Base-by-base conservation (phyloP, 495 filamentous ascomycete species). In the Cercophora newfieldiana region DNA sequence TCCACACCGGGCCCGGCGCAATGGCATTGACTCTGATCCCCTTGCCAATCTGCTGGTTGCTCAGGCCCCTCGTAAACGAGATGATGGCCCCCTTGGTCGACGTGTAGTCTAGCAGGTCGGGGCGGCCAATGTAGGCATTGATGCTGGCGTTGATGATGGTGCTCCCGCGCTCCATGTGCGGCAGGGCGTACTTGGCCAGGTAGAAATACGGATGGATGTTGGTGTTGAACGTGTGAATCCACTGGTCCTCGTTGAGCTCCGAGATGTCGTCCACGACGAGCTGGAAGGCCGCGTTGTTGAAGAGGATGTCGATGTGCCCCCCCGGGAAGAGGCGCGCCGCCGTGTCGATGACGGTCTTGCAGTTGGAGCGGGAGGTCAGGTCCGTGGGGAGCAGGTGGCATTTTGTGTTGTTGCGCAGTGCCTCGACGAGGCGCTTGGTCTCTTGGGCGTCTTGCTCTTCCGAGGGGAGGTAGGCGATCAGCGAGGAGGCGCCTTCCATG, bases 71-170 rank as follows among this genome's bases (percentile, higher is more conserved):
- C 0, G 91, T 94, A 79, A 96, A 94, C 18, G 91, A 84, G 3
- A 96, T 79, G 66, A 95, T 91, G 61, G 91, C 91, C 58, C 92
- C 92, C 73, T 96, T 96, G 48, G 87, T 90, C 8, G 89, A 85
- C 2, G 91, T 93, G 78, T 96, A 95, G 78, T 97, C 92, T 28
- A 96, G 84, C 1, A 96, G 85, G 71, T 95, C 91, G 0, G 88
- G 88, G 16, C 90, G 89, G 31, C 91, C 91, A 66, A 92, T 86
- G 80, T 94, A 96, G 30, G 88, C 89, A 76, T 95, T 95, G 62
- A 95, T 91, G 65, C 77, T 82, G 53, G 90, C 88, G 76, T 90
- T 92, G 81, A 95, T 93, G 74, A 96, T 93, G 24, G 86, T 89
- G 61, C 86, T 84, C 33, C 91, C 91, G n/a, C 76, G 75, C 74